These are phyloP conservation scores for Fusarium virguliforme DNA, from an alignment of 2,329 filamentous ascomycete genomes.

Conservation along the genomic window DNA sequence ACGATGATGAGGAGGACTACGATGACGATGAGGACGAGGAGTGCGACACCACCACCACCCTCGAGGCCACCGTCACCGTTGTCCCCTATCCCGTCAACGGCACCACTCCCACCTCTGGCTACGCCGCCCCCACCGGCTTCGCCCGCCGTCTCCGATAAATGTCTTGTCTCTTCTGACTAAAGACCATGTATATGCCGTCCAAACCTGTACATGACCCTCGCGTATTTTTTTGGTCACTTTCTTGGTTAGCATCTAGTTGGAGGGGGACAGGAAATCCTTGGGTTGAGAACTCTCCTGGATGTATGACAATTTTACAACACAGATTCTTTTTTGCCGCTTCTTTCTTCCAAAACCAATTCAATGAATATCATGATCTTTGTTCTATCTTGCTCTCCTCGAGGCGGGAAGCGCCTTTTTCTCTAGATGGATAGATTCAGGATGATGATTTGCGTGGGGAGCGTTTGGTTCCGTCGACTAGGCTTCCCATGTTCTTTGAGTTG, in stretches of 20 bases:
- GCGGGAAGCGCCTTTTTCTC: slow-evolving; percentile 18
- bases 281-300: slow-evolving; percentile 44
- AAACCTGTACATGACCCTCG: slow-evolving; percentile 46
- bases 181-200: slow-evolving; percentile 39
- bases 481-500: slow-evolving; percentile 34
- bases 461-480: slow-evolving; percentile 19
- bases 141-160: slow-evolving; percentile 55
- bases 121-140: slow-evolving; percentile 57
- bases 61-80: slow-evolving; percentile 56
- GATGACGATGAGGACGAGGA: slow-evolving; percentile 40
- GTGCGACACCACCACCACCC: slow-evolving; percentile 50
- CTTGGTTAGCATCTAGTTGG: slow-evolving; percentile 46
- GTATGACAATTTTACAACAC: slow-evolving; percentile 48
- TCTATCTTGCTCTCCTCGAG: slow-evolving; percentile 40
- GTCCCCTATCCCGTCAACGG: slow-evolving; percentile 61
- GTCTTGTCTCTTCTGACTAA: slow-evolving; percentile 14
- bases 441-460: slow-evolving; percentile 24
- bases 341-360: slow-evolving; percentile 49
- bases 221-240: slow-evolving; percentile 42
- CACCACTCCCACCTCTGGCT: slow-evolving; percentile 58
- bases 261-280: slow-evolving; percentile 27
- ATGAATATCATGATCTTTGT: slow-evolving; percentile 52
- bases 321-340: slow-evolving; percentile 30
- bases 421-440: slow-evolving; percentile 46
- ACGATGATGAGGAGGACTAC: slow-evolving; percentile 42